Evolutionary conservation across 148 eudicot genomes (phyloP).

Genomic region (Rhododendron ovatum): DNA sequence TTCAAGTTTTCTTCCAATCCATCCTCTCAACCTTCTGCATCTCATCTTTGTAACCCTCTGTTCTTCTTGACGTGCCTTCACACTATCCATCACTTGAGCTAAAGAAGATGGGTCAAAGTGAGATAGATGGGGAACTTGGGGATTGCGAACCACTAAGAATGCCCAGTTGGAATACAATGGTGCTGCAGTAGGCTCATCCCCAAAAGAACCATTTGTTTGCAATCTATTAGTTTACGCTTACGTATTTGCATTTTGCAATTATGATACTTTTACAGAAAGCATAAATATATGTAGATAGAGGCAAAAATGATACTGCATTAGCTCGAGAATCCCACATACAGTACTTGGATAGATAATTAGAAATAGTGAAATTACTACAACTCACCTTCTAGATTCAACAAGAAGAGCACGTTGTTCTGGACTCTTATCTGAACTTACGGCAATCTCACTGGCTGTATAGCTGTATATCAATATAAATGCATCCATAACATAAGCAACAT

Average conservation of each 20-base stretch:
- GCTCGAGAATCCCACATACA: neutral
- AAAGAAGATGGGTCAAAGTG: neutral
- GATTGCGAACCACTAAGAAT: neutral
- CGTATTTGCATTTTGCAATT: neutral
- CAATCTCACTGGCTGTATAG: constrained; percentile 16
- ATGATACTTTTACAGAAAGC: neutral
- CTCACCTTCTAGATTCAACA: constrained; percentile 24
- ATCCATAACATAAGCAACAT: neutral
- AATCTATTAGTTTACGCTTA: neutral
- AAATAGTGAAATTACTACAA: neutral
- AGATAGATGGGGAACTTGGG: neutral
- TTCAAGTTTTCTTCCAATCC: neutral
- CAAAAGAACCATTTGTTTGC: neutral
- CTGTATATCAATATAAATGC: constrained; percentile 7
- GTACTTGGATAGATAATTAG: neutral
- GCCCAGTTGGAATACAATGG: neutral
- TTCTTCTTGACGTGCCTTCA: neutral
- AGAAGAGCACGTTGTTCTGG: constrained; percentile 18
- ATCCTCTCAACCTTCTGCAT: neutral
- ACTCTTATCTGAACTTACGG: constrained; percentile 2
- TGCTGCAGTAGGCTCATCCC: neutral
- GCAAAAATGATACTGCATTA: neutral
- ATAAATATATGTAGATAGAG: neutral
- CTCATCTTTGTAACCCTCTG: neutral
- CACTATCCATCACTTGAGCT: neutral